Evolutionary conservation across 768 basidiomycete genomes (phyloP).

Genomic region (Tulasnella sp.): DNA sequence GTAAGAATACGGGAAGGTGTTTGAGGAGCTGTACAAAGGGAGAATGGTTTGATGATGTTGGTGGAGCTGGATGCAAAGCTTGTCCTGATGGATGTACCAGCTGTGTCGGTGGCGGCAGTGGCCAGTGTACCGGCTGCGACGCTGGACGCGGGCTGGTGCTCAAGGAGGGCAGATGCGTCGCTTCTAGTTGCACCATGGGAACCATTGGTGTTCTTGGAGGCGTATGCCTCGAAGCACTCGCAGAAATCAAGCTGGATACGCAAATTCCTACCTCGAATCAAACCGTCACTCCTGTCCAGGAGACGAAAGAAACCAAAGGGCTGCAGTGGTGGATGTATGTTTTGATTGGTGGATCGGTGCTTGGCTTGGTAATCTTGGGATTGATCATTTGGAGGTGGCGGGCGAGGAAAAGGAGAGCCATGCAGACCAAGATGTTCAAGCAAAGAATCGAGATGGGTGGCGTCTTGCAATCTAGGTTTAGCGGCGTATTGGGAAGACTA

Average conservation of each 20-base stretch:
- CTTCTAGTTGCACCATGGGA: conserved; percentile 43
- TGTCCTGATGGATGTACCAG: conserved; percentile 71
- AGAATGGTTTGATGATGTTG: conserved; percentile 58
- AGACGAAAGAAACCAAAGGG: background rate
- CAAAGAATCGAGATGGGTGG: conserved; percentile 6
- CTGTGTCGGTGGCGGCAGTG: conserved; percentile 55
- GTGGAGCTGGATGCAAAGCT: conserved; percentile 41
- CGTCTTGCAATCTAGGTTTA: background rate
- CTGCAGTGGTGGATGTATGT: background rate
- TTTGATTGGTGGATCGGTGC: conserved; percentile 40
- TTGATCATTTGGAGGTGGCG: conserved; percentile 58
- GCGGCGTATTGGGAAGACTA: background rate
- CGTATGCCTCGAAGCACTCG: conserved; percentile 65
- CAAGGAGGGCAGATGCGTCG: conserved; percentile 47
- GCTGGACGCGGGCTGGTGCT: conserved; percentile 42
- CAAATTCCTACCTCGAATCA: conserved; percentile 34
- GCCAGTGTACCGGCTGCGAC: conserved; percentile 62
- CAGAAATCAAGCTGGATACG: no score
- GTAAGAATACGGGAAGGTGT: conserved; percentile 51
- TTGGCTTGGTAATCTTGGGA: conserved; percentile 56
- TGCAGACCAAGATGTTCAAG: conserved; percentile 47
- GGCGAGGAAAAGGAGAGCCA: conserved; percentile 52
- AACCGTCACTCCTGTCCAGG: conserved; percentile 26
- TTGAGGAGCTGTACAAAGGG: conserved; percentile 59
- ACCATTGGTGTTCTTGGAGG: conserved; percentile 46